A percentile compares a stretch with the other conserved stretches of the same genome.
phyloP scores from a whole-genome alignment of 2,329 filamentous ascomycete species.

The Colletotrichum horii region DNA sequence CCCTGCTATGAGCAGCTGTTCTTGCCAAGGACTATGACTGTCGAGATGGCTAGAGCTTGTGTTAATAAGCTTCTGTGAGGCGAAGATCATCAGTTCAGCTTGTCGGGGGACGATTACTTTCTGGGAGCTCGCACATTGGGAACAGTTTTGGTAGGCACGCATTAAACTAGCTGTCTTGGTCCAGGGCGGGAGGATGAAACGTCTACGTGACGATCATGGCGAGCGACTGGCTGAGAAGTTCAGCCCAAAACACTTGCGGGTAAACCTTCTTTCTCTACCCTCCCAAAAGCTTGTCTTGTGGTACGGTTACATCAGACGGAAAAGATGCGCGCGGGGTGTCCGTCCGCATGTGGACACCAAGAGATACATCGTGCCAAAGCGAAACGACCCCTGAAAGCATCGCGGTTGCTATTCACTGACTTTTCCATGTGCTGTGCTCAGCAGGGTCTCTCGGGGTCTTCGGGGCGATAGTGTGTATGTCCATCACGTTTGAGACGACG shows the following conservation, averaged over 20 bases:
- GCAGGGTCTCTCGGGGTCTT: neutral
- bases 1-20: neutral
- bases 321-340: neutral
- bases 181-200: neutral
- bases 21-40: conserved; percentile 1
- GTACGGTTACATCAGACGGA: neutral
- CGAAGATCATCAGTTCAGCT: neutral
- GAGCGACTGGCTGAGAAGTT: conserved; percentile 1
- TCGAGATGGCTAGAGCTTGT: neutral
- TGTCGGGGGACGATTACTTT: neutral
- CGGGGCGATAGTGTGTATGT: neutral
- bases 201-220: neutral
- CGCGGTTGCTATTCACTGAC: neutral
- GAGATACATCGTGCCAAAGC: neutral
- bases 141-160: neutral
- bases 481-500: conserved; percentile 4
- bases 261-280: conserved; percentile 4
- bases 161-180: neutral
- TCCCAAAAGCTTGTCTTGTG: neutral
- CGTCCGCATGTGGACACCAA: neutral
- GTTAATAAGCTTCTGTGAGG: neutral
- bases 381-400: neutral
- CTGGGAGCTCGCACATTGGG: neutral
- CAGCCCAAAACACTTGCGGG: conserved; percentile 1
- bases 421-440: neutral